Base-by-base conservation (phyloP, 306 rosid species). In the Styphnolobium japonicum region DNA sequence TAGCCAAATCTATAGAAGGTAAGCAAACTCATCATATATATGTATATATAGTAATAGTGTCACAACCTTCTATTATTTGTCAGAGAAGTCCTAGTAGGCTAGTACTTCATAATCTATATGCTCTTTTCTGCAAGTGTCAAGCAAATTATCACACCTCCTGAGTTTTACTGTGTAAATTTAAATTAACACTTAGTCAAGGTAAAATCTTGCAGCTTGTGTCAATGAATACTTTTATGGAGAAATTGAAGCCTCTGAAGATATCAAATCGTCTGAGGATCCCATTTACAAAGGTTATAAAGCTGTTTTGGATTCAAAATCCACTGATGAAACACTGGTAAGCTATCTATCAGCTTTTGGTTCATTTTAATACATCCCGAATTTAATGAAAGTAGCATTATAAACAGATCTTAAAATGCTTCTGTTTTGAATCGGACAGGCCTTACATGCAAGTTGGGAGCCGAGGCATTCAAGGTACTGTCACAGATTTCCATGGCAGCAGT, bases 391-490 rank as follows among this genome's bases (percentile, higher is more conserved):
- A n/a, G 46, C 45, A 23, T 3, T 31, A 25, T 34, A 23, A 57
- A 14, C 9, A 45, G 10, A 52, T 64, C 58, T 31, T 70, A n/a
- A 63, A 10, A 27, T 34, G 48, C 23, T 61, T 29, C 31, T 56
- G 4, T 62, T 74, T 25, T 72, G 80, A 73, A 75, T 53, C 79
- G 84, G 33, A 43, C 73, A 94, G 98, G 98, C 98, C 56, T 77
- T 90, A 25, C 85, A 92, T 78, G 96, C 98, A 84, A 95, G 98
- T 80, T 95, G 98, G 98, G 98, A 95, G 81, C 98, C 98, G 7
- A 92, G 98, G 81, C 98, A 95, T 79, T 87, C 97, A 1, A 85
- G 90, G 67, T 89, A 94, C 64, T 95, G 97, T 66, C 82, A 90
- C 64, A 88, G 74, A 68, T 82, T 90, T 74, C 98, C 98, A 72